Base-by-base conservation (phyloP, 371 early-diverging fungal species). In the Entomophthora muscae region DNA sequence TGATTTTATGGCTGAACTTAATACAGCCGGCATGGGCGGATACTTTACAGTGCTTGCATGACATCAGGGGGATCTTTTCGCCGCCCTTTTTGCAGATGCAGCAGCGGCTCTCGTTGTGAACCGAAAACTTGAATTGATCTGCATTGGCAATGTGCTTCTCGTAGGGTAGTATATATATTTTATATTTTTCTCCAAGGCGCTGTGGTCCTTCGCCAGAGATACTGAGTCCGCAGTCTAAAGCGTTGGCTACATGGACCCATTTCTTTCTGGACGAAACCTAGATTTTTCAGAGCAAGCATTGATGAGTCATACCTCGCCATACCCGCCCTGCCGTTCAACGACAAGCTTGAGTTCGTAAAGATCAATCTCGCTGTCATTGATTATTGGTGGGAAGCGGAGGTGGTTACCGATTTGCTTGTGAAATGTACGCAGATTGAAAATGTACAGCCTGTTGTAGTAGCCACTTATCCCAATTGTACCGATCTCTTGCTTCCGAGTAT, bases 381-480 rank as follows among this genome's bases (percentile, higher is more conserved):
- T 72, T 64, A 83, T 83, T 1, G 94, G 95, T 22, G 90, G 76
- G 63, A 71, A 73, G 27, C 52, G 51, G 53, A 89, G 76, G 0
- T 84, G 82, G 27, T 80, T 82, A 2, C 90, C 89, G 53, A 80
- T 75, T 65, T 89, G 83, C 21, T 82, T 76, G 68, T 97, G 95
- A 69, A 86, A 95, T 70, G 85, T 82, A 69, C 84, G 81, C 22
- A 97, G 76, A 72, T 90, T 89, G 65, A 93, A 91, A 55, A 90
- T 75, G 70, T 91, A 97, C 70, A 90, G 90, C 63, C 91, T 79
- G 51, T 84, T 86, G 24, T 85, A 78, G 53, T 94, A 78, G 3
- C 91, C 89, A 67, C 82, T 80, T 28, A 93, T 95, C 64, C 93
- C 92, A 78, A 95, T 87, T 28, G 84, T 82, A 72, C 91, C 93